phyloP scores from a whole-genome alignment of 2,329 filamentous ascomycete genomes.

The Phaeomoniella chlamydospora region DNA sequence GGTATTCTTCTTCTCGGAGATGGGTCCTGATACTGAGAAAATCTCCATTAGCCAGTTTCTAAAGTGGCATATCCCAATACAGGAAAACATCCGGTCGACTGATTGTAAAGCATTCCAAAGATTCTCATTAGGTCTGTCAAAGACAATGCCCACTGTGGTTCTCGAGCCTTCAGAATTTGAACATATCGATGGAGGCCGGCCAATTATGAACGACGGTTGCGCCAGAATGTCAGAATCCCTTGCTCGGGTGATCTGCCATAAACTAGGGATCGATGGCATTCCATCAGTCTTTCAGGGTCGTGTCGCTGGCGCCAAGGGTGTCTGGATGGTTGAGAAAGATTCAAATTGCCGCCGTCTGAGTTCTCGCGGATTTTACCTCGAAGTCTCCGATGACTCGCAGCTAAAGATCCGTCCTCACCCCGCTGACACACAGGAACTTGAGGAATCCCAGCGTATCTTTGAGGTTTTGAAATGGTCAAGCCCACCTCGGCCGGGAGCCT shows the following conservation, averaged over 20 bases:
- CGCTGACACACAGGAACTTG: slow-evolving; percentile 15
- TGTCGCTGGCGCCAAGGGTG: slow-evolving; percentile 45
- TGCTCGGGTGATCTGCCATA: slow-evolving; percentile 30
- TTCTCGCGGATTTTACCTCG: slow-evolving; percentile 34
- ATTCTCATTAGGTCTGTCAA: slow-evolving; percentile 26
- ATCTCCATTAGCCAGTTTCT: slow-evolving; percentile 24
- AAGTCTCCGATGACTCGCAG: slow-evolving; percentile 39
- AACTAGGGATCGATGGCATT: slow-evolving; percentile 23
- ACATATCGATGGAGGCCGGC: slow-evolving; percentile 14
- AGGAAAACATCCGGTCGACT: slow-evolving; percentile 19
- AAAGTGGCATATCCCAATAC: slow-evolving; percentile 28
- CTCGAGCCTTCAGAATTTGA: slow-evolving; percentile 22
- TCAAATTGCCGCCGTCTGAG: slow-evolving; percentile 12
- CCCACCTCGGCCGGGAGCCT: slow-evolving; percentile 23
- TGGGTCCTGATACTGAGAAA: slow-evolving; percentile 12
- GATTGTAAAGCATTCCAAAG: slow-evolving; percentile 31
- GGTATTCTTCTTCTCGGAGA: slow-evolving; percentile 24
- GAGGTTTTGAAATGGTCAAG: slow-evolving; percentile 37
- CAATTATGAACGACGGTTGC: slow-evolving; percentile 39
- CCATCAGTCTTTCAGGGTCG: slow-evolving; percentile 42
- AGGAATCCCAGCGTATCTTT: slow-evolving; percentile 36
- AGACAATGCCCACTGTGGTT: slow-evolving; percentile 23
- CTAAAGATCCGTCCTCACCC: slow-evolving; percentile 37
- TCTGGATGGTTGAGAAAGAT: slow-evolving; percentile 41
- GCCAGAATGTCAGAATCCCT: slow-evolving; percentile 37